Conservation (phyloP, 2,329 filamentous ascomycete species). For the Phaeosphaeria sp. region DNA sequence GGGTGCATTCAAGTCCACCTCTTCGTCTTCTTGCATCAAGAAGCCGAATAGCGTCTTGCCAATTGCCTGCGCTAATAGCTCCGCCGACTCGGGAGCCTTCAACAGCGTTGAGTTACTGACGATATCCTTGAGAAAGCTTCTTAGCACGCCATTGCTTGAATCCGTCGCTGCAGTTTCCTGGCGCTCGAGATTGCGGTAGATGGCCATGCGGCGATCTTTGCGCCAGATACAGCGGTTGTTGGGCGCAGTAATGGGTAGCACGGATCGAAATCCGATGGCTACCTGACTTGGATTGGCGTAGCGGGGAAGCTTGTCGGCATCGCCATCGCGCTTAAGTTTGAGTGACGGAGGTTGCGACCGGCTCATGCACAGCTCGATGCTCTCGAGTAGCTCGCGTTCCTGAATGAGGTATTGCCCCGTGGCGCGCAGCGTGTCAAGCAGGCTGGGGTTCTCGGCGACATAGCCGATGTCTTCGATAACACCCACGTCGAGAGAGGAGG, state of each 20-base stretch:
- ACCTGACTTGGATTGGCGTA: neutral
- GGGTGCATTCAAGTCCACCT: neutral
- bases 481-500: slow-evolving; percentile 58
- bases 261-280: neutral
- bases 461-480: slow-evolving; percentile 53
- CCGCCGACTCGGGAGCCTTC: neutral
- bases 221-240: neutral
- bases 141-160: neutral
- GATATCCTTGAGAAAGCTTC: neutral
- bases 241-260: neutral
- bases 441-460: slow-evolving; percentile 21
- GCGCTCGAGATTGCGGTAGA: neutral
- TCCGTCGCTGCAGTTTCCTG: neutral
- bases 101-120: neutral
- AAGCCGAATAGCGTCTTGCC: slow-evolving; percentile 3
- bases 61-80: neutral
- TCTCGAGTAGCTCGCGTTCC: neutral
- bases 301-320: neutral
- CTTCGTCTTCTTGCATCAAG: neutral
- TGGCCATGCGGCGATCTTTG: neutral
- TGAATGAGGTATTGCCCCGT: neutral
- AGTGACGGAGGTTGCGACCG: neutral
- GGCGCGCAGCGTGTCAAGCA: neutral
- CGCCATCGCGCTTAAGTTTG: neutral
- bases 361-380: neutral